Evolutionary conservation across 2,329 filamentous ascomycete genomes (phyloP).

Genomic region (Nemania sp.): DNA sequence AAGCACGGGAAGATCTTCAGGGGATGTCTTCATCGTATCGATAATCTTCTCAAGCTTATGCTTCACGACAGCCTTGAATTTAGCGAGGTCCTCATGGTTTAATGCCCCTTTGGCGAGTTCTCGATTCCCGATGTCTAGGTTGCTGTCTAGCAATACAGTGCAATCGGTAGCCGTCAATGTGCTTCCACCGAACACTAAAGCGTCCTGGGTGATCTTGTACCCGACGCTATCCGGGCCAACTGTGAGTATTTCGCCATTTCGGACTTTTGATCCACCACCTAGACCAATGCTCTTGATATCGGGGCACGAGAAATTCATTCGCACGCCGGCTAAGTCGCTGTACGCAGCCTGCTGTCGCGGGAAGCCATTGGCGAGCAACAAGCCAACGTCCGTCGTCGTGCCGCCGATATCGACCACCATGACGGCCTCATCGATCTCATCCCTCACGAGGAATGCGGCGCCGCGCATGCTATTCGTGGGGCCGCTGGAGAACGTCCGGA

Average conservation of each 20-base stretch:
- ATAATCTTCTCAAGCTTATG: constrained; percentile 55
- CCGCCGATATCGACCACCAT: constrained; percentile 77
- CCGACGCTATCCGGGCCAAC: constrained; percentile 74
- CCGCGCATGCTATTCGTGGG: constrained; percentile 74
- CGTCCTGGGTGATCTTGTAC: constrained; percentile 65
- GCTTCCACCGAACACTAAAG: constrained; percentile 67
- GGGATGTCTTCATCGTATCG: constrained; percentile 73
- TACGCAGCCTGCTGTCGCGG: constrained; percentile 73
- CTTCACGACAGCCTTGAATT: constrained; percentile 45
- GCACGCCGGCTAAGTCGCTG: constrained; percentile 71
- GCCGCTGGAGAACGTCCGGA: constrained; percentile 71
- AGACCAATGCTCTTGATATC: constrained; percentile 71
- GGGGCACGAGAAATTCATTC: constrained; percentile 70
- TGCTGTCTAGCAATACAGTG: constrained; percentile 53
- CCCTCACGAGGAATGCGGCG: constrained; percentile 67
- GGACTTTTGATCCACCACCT: constrained; percentile 68
- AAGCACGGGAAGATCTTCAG: constrained; percentile 68
- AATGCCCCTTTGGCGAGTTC: constrained; percentile 39
- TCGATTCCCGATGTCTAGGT: constrained; percentile 57
- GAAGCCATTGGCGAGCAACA: constrained; percentile 71
- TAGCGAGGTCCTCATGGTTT: constrained; percentile 45
- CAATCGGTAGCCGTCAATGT: constrained; percentile 70
- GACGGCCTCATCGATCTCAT: constrained; percentile 53
- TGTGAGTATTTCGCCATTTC: constrained; percentile 55
- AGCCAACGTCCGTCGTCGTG: constrained; percentile 73